phyloP scores from a whole-genome alignment of 2,329 filamentous ascomycete genomes.

The Zymoseptoria crescenta region DNA sequence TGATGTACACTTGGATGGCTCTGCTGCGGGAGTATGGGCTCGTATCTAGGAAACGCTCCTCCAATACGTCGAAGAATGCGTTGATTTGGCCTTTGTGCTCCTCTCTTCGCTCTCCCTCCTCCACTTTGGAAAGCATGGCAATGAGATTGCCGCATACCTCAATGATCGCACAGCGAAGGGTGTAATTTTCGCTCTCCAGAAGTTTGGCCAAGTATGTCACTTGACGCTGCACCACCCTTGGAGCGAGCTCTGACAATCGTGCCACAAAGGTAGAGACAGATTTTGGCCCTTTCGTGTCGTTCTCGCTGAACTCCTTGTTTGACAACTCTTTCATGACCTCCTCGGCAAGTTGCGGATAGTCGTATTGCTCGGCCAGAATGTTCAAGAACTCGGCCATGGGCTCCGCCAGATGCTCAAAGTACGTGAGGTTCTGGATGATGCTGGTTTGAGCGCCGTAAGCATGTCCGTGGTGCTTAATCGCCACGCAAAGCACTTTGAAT shows the following conservation, averaged over 20 bases:
- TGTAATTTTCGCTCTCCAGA: slow-evolving; percentile 94
- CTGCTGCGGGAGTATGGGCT: slow-evolving; percentile 94
- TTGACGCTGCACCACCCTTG: slow-evolving; percentile 89
- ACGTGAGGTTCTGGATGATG: slow-evolving; percentile 93
- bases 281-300: slow-evolving; percentile 90
- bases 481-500: slow-evolving; percentile 93
- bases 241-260: slow-evolving; percentile 85
- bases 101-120: slow-evolving; percentile 69
- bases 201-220: slow-evolving; percentile 94
- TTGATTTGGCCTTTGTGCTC: slow-evolving; percentile 93
- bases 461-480: slow-evolving; percentile 95
- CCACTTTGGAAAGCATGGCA: slow-evolving; percentile 78
- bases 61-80: slow-evolving; percentile 92
- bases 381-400: slow-evolving; percentile 98
- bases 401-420: slow-evolving; percentile 97
- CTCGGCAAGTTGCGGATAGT: slow-evolving; percentile 89
- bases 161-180: slow-evolving; percentile 83
- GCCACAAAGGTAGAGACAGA: slow-evolving; percentile 91
- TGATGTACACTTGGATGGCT: slow-evolving; percentile 86
- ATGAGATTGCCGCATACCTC: slow-evolving; percentile 97
- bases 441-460: slow-evolving; percentile 95
- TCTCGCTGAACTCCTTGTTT: slow-evolving; percentile 96
- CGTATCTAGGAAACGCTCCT: slow-evolving; percentile 91
- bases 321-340: slow-evolving; percentile 90
- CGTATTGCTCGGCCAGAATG: slow-evolving; percentile 93